Percentiles rank a stretch among this genome's conserved stretches.
phyloP scores from a whole-genome alignment of 345 rosid genomes.

The Hirschfeldia incana region DNA sequence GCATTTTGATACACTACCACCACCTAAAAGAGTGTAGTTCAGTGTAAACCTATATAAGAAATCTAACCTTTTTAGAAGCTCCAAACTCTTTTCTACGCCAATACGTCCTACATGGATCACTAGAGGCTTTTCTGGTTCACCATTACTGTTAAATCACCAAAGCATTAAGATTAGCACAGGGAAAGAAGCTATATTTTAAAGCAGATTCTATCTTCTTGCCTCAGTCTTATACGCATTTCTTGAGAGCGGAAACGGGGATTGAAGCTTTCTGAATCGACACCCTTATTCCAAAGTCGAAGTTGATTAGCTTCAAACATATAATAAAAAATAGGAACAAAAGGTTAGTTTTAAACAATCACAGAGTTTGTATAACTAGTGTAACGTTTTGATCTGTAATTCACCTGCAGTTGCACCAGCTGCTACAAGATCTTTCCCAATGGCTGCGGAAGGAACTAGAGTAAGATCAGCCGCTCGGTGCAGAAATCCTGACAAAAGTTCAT shows the following conservation, averaged over 20 bases:
- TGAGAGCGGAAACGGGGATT: slow-evolving; percentile 73
- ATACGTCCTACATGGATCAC: slow-evolving; percentile 93
- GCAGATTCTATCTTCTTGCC: slow-evolving; percentile 39
- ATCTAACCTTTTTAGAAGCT: slow-evolving; percentile 78
- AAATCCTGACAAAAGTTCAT: slow-evolving; percentile 55
- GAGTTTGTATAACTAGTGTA: neutral
- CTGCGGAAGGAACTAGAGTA: slow-evolving; percentile 92
- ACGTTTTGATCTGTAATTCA: slow-evolving; percentile 21
- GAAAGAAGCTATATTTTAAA: neutral
- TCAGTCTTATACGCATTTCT: slow-evolving; percentile 84
- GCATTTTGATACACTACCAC: slow-evolving; percentile 20
- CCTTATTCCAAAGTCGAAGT: slow-evolving; percentile 98
- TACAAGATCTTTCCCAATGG: slow-evolving; percentile 81
- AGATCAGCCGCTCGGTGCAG: slow-evolving; percentile 99
- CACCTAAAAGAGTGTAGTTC: neutral
- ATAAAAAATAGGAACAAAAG: neutral
- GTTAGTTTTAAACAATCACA: slow-evolving; percentile 23
- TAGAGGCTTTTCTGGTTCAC: slow-evolving; percentile 90
- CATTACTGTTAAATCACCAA: slow-evolving; percentile 53
- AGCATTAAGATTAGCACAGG: neutral
- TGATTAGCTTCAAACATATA: slow-evolving; percentile 60
- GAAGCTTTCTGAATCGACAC: slow-evolving; percentile 94
- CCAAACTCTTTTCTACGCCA: slow-evolving; percentile 97
- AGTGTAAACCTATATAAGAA: neutral
- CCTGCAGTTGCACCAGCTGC: slow-evolving; percentile 92